These are phyloP conservation scores for Dipteronia sinensis DNA, from an alignment of 345 rosid genomes.

Conservation along the genomic window DNA sequence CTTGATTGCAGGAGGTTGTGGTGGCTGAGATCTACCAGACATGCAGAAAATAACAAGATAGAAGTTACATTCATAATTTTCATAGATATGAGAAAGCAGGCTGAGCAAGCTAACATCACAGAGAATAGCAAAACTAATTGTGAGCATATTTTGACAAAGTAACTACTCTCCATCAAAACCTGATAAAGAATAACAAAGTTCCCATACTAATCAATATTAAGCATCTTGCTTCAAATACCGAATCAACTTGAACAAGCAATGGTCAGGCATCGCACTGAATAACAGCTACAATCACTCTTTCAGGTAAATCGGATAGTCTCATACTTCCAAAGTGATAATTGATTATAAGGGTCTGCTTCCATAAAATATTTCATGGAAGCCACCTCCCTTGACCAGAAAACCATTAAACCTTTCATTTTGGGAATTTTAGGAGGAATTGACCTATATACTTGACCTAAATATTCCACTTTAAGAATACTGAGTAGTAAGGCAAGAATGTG, in stretches of 20 bases:
- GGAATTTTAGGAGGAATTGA: not conserved
- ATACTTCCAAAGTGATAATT: not conserved
- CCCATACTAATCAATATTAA: not conserved
- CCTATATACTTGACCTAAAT: not conserved
- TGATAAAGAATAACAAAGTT: not conserved
- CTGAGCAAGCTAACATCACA: not conserved
- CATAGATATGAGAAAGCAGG: not conserved
- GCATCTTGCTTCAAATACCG: not conserved
- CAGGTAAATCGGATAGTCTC: not conserved
- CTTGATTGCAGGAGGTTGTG: constrained; percentile 65
- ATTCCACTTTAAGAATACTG: constrained; percentile 9
- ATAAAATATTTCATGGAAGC: not conserved
- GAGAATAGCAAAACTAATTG: no score
- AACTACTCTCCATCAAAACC: not conserved
- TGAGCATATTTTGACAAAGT: not conserved
- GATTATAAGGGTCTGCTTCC: not conserved
- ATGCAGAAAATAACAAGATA: constrained; percentile 9
- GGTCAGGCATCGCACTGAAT: not conserved
- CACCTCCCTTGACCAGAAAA: not conserved
- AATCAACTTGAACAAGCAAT: not conserved
- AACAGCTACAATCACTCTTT: not conserved
- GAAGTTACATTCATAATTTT: not conserved
- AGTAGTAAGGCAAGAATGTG: not conserved
- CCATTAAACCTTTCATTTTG: not conserved
- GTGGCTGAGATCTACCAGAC: constrained; percentile 52